Evolutionary conservation across 208 protist species (phyloP).

Genomic region (Acanthamoeba divionensis): DNA sequence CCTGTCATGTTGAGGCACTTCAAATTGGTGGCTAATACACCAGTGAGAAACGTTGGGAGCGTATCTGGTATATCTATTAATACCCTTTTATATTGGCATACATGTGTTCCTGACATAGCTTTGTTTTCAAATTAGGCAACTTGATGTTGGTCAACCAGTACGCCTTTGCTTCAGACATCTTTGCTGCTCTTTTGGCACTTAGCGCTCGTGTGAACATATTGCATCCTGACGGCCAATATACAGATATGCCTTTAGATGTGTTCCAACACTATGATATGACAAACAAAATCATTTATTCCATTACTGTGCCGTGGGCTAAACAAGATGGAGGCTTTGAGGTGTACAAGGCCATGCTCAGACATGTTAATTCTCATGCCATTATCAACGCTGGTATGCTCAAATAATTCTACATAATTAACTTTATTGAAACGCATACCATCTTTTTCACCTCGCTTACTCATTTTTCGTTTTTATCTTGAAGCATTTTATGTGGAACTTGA

Average conservation of each 20-base stretch:
- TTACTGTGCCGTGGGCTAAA: not conserved
- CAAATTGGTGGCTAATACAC: not conserved
- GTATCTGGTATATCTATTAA: not conserved
- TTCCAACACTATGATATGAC: not conserved
- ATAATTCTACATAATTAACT: not conserved
- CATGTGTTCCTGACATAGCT: too few species aligned
- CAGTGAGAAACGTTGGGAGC: not conserved
- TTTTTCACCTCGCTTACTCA: not conserved
- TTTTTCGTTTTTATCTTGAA: not conserved
- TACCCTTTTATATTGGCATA: not conserved
- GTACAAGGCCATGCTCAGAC: not conserved
- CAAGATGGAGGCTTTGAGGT: not conserved
- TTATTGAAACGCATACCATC: not conserved
- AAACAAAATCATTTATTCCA: not conserved
- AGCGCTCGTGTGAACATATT: not conserved
- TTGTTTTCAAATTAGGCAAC: not conserved
- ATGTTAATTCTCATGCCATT: slow-evolving; percentile 22
- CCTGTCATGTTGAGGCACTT: not conserved
- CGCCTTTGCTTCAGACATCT: not conserved
- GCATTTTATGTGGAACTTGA: not conserved
- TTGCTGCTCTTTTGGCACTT: not conserved
- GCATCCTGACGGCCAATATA: not conserved
- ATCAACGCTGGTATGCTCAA: not conserved
- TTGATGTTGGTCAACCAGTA: not conserved
- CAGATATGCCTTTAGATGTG: not conserved